Conservation (phyloP, 805 yeast genomes). For the Yarrowia bubula region DNA sequence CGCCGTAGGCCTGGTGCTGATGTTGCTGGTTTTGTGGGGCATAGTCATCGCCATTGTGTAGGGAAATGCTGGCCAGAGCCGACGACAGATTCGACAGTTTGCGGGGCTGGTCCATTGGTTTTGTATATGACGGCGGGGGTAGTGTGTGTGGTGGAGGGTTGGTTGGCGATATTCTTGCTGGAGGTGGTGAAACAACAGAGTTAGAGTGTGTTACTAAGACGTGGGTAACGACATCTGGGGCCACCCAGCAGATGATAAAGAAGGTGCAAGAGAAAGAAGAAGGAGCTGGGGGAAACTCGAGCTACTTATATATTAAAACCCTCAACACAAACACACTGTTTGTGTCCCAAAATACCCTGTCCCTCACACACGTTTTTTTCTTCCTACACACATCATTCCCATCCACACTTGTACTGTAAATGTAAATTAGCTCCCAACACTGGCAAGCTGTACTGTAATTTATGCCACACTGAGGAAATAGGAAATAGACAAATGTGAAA, state of each 20-base stretch:
- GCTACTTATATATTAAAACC: neutral
- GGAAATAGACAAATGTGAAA: neutral
- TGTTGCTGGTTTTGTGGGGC: slow-evolving; percentile 15
- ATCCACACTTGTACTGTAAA: neutral
- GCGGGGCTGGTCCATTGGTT: slow-evolving; percentile 29
- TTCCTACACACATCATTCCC: neutral
- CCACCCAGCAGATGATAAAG: neutral
- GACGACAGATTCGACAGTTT: slow-evolving; percentile 37
- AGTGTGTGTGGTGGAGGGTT: neutral
- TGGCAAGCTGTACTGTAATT: neutral
- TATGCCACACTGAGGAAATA: neutral
- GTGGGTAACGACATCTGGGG: neutral
- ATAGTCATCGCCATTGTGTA: slow-evolving; percentile 29
- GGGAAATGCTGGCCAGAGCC: slow-evolving; percentile 37
- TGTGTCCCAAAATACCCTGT: neutral
- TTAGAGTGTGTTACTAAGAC: slow-evolving; percentile 14
- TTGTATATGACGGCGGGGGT: neutral
- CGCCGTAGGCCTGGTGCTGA: slow-evolving; percentile 22
- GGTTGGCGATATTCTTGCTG: slow-evolving; percentile 20
- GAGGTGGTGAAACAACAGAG: slow-evolving; percentile 20
- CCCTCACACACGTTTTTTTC: neutral
- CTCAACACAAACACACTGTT: neutral
- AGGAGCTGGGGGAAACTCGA: neutral
- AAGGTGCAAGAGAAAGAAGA: neutral
- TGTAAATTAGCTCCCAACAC: slow-evolving; percentile 15